Evolutionary conservation across 495 filamentous ascomycete species (phyloP), one percentile per base, ranked within the genome.

Genomic region (Acidiella bohemica): DNA sequence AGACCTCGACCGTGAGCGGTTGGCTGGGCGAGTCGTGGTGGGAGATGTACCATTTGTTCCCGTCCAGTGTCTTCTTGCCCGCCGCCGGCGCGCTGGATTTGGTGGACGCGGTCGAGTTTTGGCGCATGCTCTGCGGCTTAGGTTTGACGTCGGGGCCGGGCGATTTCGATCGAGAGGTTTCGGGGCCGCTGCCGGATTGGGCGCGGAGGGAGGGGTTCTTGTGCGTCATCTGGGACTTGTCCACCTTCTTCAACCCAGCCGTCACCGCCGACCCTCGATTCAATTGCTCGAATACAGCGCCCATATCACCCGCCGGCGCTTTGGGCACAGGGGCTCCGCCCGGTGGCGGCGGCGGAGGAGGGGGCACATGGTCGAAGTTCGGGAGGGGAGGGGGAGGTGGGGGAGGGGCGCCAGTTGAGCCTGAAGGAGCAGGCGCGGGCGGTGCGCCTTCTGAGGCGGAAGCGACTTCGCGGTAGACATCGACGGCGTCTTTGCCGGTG

Each of bases 1-100:
- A 64, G 5, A 82, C 86, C 28, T 82, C 64, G 55, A 94, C 73
- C 50, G 85, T 74, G 39, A 94, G 64, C 1, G 73, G 66, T 5
- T 59, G 41, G 11, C 63, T 47, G n/a, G 78, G 75, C 43, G 74
- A 80, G 22, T 96, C 87, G 55, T 75, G 93, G 65, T 99, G 87
- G 67, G 95, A 90, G 50, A 97, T 72, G 38, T 80, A 70, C 92
- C 92, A 99, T 61, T 95, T 95, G 59, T 81, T 93, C 44, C 87
- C 85, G 45, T 93, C 86, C 6, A 96, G 72, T 47, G 87, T 84
- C 68, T 85, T 93, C 60, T 78, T 83, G 32, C 10, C 20, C 81
- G 10, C 93, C 69, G 47, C 85, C 81, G 68, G 83, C 90, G 61
- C 75, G 81, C 7, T 84, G 73, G 37, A 21, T 1, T 10, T 2